These are phyloP conservation scores for Fusarium sp. DNA, from an alignment of 2,329 filamentous ascomycete genomes.

Conservation along the genomic window DNA sequence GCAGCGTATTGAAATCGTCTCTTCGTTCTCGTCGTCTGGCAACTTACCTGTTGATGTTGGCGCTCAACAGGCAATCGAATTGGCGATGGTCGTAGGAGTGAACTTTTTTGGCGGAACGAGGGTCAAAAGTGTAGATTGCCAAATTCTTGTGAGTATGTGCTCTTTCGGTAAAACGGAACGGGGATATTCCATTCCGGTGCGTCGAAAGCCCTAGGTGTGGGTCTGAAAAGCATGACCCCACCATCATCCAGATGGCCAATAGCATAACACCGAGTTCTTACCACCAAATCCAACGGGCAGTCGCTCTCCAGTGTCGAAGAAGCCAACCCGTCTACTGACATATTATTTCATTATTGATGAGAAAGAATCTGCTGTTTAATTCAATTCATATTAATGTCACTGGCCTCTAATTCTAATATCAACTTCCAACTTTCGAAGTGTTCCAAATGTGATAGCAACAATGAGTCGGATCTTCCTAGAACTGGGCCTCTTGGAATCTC, in stretches of 20 bases:
- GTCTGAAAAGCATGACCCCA: neutral
- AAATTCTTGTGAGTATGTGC: conserved; percentile 53
- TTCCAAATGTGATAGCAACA: conserved; percentile 18
- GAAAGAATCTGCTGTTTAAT: neutral
- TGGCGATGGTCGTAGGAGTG: conserved; percentile 53
- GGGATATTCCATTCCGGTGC: conserved; percentile 36
- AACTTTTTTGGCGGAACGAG: conserved; percentile 51
- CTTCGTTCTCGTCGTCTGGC: conserved; percentile 27
- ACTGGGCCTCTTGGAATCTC: conserved; percentile 2
- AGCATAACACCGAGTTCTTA: conserved; percentile 15
- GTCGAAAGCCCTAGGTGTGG: conserved; percentile 23
- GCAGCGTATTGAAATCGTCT: conserved; percentile 37
- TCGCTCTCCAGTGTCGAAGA: neutral
- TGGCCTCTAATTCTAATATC: neutral
- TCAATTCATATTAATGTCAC: neutral
- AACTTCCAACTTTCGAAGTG: neutral
- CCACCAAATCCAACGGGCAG: neutral
- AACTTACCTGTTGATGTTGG: conserved; percentile 62
- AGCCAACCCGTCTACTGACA: neutral
- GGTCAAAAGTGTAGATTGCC: conserved; percentile 49
- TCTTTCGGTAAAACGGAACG: conserved; percentile 47
- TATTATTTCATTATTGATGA: neutral
- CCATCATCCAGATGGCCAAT: neutral
- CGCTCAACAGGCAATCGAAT: conserved; percentile 63
- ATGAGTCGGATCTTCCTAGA: conserved; percentile 11